Percentiles rank a stretch among this genome's conserved stretches.
Evolutionary conservation across 2,329 filamentous ascomycete genomes (phyloP).

Genomic region (Colletotrichum agaves): DNA sequence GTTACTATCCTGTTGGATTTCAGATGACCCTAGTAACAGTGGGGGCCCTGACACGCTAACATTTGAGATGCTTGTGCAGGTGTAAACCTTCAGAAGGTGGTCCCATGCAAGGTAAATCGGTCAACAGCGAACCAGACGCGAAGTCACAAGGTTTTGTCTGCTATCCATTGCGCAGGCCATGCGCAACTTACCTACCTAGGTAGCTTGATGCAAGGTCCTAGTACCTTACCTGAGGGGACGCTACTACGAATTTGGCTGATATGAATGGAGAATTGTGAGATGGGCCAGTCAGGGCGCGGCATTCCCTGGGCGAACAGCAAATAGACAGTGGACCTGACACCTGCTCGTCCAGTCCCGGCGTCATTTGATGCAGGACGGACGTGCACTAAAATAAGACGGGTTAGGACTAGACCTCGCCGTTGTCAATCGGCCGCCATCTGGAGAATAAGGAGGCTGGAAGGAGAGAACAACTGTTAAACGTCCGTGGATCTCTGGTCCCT

Average conservation of each 20-base stretch:
- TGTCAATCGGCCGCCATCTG: slow-evolving; percentile 24
- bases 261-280: slow-evolving; percentile 3
- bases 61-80: no score
- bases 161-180: background rate
- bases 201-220: no score
- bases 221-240: slow-evolving; percentile 18
- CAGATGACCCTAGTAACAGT: no score
- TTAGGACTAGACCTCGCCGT: slow-evolving; percentile 15
- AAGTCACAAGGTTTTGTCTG: background rate
- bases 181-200: background rate
- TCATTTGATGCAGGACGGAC: slow-evolving; percentile 24
- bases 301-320: background rate
- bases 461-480: slow-evolving; percentile 6
- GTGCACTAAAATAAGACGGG: slow-evolving; percentile 19
- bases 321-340: slow-evolving; percentile 3
- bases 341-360: slow-evolving; percentile 12
- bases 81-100: slow-evolving; percentile 19
- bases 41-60: no score
- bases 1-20: no score
- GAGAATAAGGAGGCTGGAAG: slow-evolving; percentile 22
- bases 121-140: slow-evolving; percentile 14
- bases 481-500: background rate
- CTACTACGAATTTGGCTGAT: slow-evolving; percentile 13
- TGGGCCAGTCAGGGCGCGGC: slow-evolving; percentile 21
- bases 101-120: slow-evolving; percentile 13